A percentile compares a stretch with the other conserved stretches of the same genome.
Conservation (phyloP, 768 basidiomycete species). For the Boletus fagicola region DNA sequence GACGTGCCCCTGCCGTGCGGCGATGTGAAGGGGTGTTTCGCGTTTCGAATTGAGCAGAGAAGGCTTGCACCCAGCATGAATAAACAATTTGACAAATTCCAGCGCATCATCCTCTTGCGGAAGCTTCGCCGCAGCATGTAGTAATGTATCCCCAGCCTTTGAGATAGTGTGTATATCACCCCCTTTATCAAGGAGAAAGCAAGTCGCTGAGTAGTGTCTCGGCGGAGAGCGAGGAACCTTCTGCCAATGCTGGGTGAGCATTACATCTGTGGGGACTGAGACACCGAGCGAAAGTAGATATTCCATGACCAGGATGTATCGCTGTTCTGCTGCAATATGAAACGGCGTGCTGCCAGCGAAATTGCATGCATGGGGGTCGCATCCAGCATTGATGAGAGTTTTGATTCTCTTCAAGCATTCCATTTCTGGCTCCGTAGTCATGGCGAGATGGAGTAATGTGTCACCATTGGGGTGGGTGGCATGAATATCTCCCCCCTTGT, state of each 20-base stretch:
- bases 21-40: not conserved
- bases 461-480: no score
- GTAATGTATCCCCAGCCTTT: not conserved
- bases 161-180: not conserved
- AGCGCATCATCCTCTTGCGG: not conserved
- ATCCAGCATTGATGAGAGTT: not conserved
- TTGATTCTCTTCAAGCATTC: not conserved
- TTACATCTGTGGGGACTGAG: not conserved
- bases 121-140: not conserved
- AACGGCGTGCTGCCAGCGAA: not conserved
- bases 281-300: not conserved
- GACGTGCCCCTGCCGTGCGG: not conserved
- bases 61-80: not conserved
- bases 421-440: rapidly evolving
- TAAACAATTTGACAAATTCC: not conserved
- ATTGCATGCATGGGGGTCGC: not conserved
- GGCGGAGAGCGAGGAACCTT: not conserved
- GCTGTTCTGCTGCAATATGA: not conserved
- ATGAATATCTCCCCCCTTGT: no score
- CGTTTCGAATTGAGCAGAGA: not conserved
- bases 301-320: not conserved
- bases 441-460: no score
- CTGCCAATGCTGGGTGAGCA: not conserved
- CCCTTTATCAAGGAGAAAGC: not conserved
- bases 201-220: not conserved